A percentile compares a stretch with the other conserved stretches of the same genome.
Evolutionary conservation across 306 rosid species (phyloP).

Genomic region (Cucumis melo): DNA sequence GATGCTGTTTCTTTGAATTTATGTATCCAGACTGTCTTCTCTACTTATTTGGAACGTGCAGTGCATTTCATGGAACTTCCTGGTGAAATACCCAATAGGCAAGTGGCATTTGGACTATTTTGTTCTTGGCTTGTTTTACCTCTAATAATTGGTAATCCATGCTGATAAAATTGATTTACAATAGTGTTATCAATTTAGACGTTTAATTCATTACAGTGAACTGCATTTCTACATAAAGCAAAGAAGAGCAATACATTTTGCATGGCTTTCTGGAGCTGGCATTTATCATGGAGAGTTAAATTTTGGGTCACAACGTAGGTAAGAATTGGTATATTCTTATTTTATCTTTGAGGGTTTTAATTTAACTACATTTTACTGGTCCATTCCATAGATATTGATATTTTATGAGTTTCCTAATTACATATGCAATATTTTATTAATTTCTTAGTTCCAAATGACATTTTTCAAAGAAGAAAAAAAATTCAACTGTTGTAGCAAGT

Average conservation of each 20-base stretch:
- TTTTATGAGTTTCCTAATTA: not conserved
- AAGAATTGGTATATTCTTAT: slow-evolving; percentile 10
- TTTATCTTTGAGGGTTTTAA: not conserved
- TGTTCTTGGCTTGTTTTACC: not conserved
- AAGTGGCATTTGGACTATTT: slow-evolving; percentile 12
- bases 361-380: not conserved
- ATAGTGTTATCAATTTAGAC: not conserved
- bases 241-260: slow-evolving; percentile 93
- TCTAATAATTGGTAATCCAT: not conserved
- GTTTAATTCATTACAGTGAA: slow-evolving; percentile 51
- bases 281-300: slow-evolving; percentile 87
- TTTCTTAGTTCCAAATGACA: not conserved
- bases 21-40: slow-evolving; percentile 55
- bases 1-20: not conserved
- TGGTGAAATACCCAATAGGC: slow-evolving; percentile 90
- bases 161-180: not conserved
- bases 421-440: not conserved
- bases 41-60: slow-evolving; percentile 65
- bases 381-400: not conserved
- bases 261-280: slow-evolving; percentile 99
- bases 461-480: not conserved
- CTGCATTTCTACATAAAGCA: slow-evolving; percentile 88
- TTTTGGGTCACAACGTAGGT: slow-evolving; percentile 85
- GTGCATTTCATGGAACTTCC: slow-evolving; percentile 99
- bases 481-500: not conserved